Base-by-base conservation (phyloP, 208 protist species). In the Trypanosomatidae sp. region DNA sequence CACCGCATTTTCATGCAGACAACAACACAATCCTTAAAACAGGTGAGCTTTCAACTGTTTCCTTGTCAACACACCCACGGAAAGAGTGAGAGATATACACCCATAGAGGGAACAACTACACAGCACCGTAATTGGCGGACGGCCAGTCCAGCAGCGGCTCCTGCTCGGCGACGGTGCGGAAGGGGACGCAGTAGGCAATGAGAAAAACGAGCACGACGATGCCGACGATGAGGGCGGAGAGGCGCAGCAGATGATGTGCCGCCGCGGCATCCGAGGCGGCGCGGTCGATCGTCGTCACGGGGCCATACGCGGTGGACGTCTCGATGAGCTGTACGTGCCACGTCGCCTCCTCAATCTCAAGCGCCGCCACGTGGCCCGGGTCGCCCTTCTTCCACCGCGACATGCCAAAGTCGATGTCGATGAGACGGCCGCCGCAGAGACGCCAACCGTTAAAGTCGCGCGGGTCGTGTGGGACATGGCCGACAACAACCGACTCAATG, bases 331-430 rank as follows among this genome's bases (percentile, higher is more conserved):
- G 83, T 41, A 87, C 73, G 66, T 95, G 86, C 76, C 90, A 92
- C 64, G 80, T 81, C 19, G 68, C 62, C 53, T 93, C 87, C 59
- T 95, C 87, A 64, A 95, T 94, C 80, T 95, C 88, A 0, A 97
- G 82, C 28, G 90, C 93, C 15, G 91, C 93, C 30, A 95, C 91
- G 69, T 94, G 89, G 3, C 90, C 92, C 13, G 89, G 90, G 77
- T 94, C 86, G 22, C 91, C 93, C 50, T 94, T 93, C 76, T 95
- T 97, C 91, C 93, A 95, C 13, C 91, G 85, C 66, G 91, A 95
- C 66, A 97, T 76, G 58, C 90, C 91, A 83, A 98, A 95, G 76
- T 98, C 94, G 59, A 98, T 91, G 68, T 90, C 90, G 65, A 94
- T 89, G n/a, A 98, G 82, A 6, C 77, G 73, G 25, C 91, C 90